phyloP scores from a whole-genome alignment of 75 land plant species.

The Adiantum capillusveneris region DNA sequence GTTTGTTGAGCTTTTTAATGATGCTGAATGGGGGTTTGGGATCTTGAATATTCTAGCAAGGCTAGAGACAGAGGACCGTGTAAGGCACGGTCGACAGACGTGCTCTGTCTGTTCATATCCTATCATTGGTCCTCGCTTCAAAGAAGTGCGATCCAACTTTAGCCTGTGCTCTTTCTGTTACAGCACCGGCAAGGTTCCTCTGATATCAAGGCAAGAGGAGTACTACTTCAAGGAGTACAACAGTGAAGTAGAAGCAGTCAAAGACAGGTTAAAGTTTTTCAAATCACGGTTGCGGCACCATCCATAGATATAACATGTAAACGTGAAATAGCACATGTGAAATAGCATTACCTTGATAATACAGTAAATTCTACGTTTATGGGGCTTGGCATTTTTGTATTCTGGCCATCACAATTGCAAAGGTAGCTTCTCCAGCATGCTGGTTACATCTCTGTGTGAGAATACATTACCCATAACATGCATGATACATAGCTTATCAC shows the following conservation, averaged over 20 bases:
- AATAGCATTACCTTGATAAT: no score
- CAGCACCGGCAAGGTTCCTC: slow-evolving; percentile 88
- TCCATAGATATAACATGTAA: no score
- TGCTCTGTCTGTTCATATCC: slow-evolving; percentile 77
- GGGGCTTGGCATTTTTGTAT: no score
- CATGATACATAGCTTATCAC: no score
- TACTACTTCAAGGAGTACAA: slow-evolving; percentile 83
- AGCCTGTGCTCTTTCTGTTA: slow-evolving; percentile 80
- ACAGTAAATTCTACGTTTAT: no score
- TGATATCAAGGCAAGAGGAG: slow-evolving; percentile 50
- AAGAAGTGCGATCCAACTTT: slow-evolving; percentile 56
- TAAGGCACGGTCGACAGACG: slow-evolving; percentile 44
- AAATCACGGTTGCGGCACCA: no score
- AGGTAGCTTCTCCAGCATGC: no score
- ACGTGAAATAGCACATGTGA: no score
- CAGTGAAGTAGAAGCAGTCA: slow-evolving; percentile 54
- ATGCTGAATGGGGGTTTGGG: slow-evolving; percentile 88
- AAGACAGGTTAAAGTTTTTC: slow-evolving; percentile 75
- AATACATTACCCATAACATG: no score
- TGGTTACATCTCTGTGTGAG: no score
- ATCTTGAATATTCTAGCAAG: slow-evolving; percentile 63
- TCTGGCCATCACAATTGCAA: no score
- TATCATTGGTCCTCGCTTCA: slow-evolving; percentile 76
- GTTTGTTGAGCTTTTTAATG: slow-evolving; percentile 85
- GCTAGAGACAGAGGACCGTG: slow-evolving; percentile 73